Evolutionary conservation across 805 yeast genomes (phyloP).

Genomic region (Candida silvatica): DNA sequence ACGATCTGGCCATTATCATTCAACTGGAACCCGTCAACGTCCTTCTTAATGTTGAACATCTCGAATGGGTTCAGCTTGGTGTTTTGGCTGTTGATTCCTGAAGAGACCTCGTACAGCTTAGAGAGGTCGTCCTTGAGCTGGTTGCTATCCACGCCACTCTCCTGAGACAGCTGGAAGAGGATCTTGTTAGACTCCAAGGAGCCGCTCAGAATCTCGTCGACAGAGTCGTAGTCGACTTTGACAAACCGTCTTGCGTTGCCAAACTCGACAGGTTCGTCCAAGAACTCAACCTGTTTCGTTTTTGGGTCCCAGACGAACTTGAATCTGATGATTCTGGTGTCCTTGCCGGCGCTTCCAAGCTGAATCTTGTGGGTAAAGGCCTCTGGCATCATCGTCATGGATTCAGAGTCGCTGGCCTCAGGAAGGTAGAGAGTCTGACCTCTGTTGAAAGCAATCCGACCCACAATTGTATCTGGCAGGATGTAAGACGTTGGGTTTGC

Average conservation of each 20-base stretch:
- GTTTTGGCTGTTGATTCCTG: constrained; percentile 14
- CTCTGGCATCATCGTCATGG: constrained; percentile 62
- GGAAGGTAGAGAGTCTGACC: constrained; percentile 70
- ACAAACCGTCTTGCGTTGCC: constrained; percentile 39
- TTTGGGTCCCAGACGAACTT: constrained; percentile 22
- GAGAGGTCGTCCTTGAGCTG: constrained; percentile 26
- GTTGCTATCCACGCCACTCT: constrained; percentile 2
- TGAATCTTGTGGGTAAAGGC: constrained; percentile 35
- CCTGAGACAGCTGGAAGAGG: constrained; percentile 5
- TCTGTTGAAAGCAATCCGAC: constrained; percentile 50
- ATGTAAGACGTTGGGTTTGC: constrained; percentile 82
- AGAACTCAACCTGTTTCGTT: constrained; percentile 10
- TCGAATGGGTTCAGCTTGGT: constrained; percentile 28
- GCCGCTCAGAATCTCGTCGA: constrained; percentile 39
- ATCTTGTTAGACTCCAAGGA: constrained; percentile 3
- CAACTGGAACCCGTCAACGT: constrained; percentile 13
- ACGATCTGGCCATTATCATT: constrained; percentile 17
- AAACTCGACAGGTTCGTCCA: constrained; percentile 27
- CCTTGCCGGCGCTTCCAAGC: constrained; percentile 37
- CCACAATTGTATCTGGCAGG: constrained; percentile 26
- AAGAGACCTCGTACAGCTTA: constrained; percentile 25
- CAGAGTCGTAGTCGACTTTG: constrained; percentile 54
- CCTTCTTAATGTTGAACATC: constrained; percentile 13
- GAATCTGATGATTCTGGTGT: constrained; percentile 37
- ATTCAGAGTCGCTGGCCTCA: constrained; percentile 26